A percentile compares a stretch with the other conserved stretches of the same genome.
Evolutionary conservation across 208 protist species (phyloP).

Genomic region (Trypanosoma melophagium): DNA sequence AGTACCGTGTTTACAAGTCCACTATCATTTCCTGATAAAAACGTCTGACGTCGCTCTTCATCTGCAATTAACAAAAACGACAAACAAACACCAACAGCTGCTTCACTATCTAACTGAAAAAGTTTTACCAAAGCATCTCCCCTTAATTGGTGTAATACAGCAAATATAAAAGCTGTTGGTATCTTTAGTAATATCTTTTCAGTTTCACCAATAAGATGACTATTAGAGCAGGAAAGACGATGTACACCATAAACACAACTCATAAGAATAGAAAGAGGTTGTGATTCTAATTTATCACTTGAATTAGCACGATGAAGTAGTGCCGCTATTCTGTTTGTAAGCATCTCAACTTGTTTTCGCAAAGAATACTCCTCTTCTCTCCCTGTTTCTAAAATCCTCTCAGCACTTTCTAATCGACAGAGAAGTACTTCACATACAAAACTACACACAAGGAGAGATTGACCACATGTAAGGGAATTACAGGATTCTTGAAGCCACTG

Average conservation of each 20-base stretch:
- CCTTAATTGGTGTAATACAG: constrained; percentile 52
- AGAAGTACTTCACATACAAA: constrained; percentile 71
- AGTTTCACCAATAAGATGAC: constrained; percentile 17
- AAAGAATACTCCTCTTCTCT: background rate
- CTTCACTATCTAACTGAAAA: constrained; percentile 24
- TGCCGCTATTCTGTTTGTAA: constrained; percentile 20
- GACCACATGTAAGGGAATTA: constrained; percentile 61
- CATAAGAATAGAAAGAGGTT: constrained; percentile 63
- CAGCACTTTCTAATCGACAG: constrained; percentile 17
- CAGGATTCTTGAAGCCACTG: constrained; percentile 49
- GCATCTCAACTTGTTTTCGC: background rate
- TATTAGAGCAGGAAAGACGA: constrained; percentile 27
- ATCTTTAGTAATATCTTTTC: constrained; percentile 24
- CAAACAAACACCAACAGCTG: constrained; percentile 36
- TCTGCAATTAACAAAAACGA: constrained; percentile 42
- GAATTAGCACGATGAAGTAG: constrained; percentile 24
- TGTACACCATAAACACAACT: constrained; percentile 60
- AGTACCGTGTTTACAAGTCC: constrained; percentile 31
- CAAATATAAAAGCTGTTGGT: constrained; percentile 53
- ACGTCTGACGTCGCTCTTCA: constrained; percentile 20
- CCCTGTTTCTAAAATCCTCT: background rate
- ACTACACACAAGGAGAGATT: constrained; percentile 65
- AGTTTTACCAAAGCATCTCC: constrained; percentile 24
- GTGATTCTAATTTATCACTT: constrained; percentile 64
- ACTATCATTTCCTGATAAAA: constrained; percentile 30